phyloP scores from a whole-genome alignment of 148 eudicot genomes.

The Rhododendron ferrugineum region DNA sequence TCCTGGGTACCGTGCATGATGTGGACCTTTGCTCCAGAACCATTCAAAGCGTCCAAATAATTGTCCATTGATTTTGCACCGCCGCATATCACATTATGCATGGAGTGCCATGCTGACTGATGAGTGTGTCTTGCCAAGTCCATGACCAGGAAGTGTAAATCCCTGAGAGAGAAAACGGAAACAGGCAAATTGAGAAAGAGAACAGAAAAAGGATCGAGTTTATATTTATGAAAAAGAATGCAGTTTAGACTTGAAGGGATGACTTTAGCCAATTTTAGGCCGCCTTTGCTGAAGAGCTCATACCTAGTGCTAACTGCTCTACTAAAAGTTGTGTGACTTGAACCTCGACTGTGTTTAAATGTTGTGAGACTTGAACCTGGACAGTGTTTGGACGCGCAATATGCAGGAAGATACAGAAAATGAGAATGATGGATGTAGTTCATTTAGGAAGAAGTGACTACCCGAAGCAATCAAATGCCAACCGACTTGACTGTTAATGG shows the following conservation, averaged over 20 bases:
- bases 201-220: not conserved
- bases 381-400: not conserved
- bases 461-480: not conserved
- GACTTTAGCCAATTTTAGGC: not conserved
- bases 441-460: not conserved
- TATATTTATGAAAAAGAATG: not conserved
- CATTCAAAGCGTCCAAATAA: constrained; percentile 37
- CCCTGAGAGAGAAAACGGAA: constrained; percentile 25
- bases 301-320: too few relatives aligned
- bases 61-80: constrained; percentile 52
- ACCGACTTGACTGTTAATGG: not conserved
- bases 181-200: not conserved
- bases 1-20: constrained; percentile 60
- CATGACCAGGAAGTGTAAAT: constrained; percentile 34
- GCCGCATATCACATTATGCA: constrained; percentile 80
- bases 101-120: constrained; percentile 85
- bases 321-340: not conserved
- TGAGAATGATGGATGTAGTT: not conserved
- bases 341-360: not conserved
- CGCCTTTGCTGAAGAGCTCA: not conserved
- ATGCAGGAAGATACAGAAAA: not conserved
- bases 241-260: not conserved
- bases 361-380: not conserved
- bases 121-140: constrained; percentile 67
- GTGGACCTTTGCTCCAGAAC: constrained; percentile 21